phyloP scores from a whole-genome alignment of 805 yeast species.

The Ogataea methylovora region DNA sequence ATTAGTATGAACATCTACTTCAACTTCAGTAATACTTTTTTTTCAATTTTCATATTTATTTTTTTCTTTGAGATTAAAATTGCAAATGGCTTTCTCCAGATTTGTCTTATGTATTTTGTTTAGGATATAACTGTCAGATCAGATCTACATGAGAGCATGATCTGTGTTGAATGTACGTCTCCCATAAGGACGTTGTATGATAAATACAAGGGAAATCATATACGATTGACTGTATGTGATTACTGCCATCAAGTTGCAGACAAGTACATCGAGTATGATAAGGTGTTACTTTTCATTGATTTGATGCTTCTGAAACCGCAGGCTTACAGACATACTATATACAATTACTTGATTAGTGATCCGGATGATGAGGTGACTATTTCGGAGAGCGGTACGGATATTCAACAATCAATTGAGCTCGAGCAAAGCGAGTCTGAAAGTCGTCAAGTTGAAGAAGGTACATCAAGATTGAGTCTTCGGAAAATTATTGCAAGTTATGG shows the following conservation, averaged over 20 bases:
- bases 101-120: no score
- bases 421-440: neutral
- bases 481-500: conserved; percentile 6
- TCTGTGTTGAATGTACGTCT: conserved; percentile 82
- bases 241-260: conserved; percentile 74
- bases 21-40: no score
- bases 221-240: conserved; percentile 70
- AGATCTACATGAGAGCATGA: no score
- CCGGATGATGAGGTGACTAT: neutral
- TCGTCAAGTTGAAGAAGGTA: neutral
- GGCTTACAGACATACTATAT: conserved; percentile 82
- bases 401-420: neutral
- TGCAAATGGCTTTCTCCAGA: no score
- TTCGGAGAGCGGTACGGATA: neutral
- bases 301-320: conserved; percentile 77
- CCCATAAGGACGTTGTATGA: conserved; percentile 62
- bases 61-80: no score
- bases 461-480: conserved; percentile 1
- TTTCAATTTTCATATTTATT: no score
- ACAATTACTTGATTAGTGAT: conserved; percentile 43
- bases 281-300: conserved; percentile 77
- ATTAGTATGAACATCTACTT: no score
- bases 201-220: conserved; percentile 68
- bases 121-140: no score
- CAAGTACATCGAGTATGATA: conserved; percentile 85